phyloP scores from a whole-genome alignment of 352 stramenopile genomes.

The Phytopythium helicoides region DNA sequence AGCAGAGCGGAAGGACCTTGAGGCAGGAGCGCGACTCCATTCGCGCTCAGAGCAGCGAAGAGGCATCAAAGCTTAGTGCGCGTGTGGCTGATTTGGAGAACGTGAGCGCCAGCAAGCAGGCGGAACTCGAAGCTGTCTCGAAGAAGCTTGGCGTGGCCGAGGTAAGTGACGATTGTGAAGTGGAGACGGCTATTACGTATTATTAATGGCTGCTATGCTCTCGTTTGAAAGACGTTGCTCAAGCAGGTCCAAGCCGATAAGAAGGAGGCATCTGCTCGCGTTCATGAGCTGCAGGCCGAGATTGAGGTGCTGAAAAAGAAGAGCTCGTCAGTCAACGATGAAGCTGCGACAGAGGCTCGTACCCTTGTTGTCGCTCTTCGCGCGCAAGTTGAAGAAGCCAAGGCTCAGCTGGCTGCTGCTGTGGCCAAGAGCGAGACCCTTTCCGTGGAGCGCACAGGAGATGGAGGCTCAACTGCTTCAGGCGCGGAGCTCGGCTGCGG shows the following conservation, averaged over 20 bases:
- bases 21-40: neutral
- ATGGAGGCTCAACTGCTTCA: conserved; percentile 38
- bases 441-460: conserved; percentile 18
- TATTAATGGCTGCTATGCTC: too few species aligned
- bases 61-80: conserved; percentile 24
- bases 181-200: too few species aligned
- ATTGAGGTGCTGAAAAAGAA: conserved; percentile 42
- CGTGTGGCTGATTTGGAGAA: conserved; percentile 29
- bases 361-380: conserved; percentile 34
- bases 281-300: conserved; percentile 53
- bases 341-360: conserved; percentile 19
- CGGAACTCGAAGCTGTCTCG: conserved; percentile 20
- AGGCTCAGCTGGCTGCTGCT: conserved; percentile 28
- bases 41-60: conserved; percentile 8
- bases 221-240: conserved; percentile 6
- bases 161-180: neutral
- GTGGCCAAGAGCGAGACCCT: conserved; percentile 35
- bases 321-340: conserved; percentile 28
- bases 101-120: conserved; percentile 11
- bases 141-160: conserved; percentile 11
- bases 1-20: conserved; percentile 1
- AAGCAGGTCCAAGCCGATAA: conserved; percentile 44
- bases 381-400: conserved; percentile 27
- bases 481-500: conserved; percentile 30
- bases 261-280: conserved; percentile 22